A percentile compares a stretch with the other conserved stretches of the same genome.
phyloP scores from a whole-genome alignment of 2,329 filamentous ascomycete genomes.

The Capronia epimyces region DNA sequence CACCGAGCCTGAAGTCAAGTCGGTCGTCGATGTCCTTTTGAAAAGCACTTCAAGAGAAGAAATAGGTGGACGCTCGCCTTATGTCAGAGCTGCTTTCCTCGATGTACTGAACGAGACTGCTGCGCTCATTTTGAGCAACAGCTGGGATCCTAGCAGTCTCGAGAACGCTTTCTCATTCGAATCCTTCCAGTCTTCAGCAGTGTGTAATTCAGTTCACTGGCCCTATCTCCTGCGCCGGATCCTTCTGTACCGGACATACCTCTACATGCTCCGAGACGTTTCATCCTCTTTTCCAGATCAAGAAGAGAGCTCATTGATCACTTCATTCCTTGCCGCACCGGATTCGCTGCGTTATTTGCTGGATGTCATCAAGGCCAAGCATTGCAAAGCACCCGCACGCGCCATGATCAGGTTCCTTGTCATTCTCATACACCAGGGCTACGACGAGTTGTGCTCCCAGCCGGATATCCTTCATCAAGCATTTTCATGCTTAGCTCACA shows the following conservation, averaged over 20 bases:
- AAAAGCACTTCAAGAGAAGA: neutral
- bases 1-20: slow-evolving; percentile 7
- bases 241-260: slow-evolving; percentile 8
- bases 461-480: slow-evolving; percentile 9
- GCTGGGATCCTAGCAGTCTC: neutral
- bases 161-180: neutral
- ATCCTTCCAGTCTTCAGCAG: neutral
- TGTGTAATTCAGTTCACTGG: slow-evolving; percentile 2
- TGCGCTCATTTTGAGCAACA: slow-evolving; percentile 9
- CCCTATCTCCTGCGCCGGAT: slow-evolving; percentile 11
- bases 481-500: slow-evolving; percentile 9
- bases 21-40: slow-evolving; percentile 2
- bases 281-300: neutral
- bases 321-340: neutral
- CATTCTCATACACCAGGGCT: slow-evolving; percentile 4
- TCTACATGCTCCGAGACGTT: slow-evolving; percentile 1
- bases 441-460: neutral
- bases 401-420: slow-evolving; percentile 7
- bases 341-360: slow-evolving; percentile 9
- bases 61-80: slow-evolving; percentile 11
- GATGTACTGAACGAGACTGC: slow-evolving; percentile 22
- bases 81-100: slow-evolving; percentile 18
- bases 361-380: slow-evolving; percentile 5
- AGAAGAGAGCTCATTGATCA: neutral
- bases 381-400: neutral